A percentile compares a stretch with the other conserved stretches of the same genome.
These are phyloP conservation scores for Rhododendron mucronatum DNA, from an alignment of 148 eudicot genomes.

Conservation along the genomic window DNA sequence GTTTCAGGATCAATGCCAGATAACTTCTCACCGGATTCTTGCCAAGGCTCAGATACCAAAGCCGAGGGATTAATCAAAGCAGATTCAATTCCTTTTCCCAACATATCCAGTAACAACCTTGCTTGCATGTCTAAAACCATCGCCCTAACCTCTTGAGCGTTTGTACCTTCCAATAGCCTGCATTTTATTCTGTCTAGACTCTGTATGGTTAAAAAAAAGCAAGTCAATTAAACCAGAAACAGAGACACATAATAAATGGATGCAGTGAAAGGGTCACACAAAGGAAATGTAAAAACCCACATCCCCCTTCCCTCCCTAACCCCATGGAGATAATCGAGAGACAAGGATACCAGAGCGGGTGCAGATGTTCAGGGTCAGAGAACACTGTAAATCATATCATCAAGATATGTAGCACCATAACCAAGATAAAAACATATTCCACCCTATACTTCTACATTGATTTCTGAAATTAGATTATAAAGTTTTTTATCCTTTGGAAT, in stretches of 20 bases:
- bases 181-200: constrained; percentile 96
- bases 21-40: constrained; percentile 72
- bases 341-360: not conserved
- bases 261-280: not conserved
- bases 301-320: not conserved
- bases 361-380: constrained; percentile 8
- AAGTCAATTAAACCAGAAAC: constrained; percentile 5
- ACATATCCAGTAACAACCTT: constrained; percentile 92
- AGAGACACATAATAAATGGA: not conserved
- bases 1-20: constrained; percentile 69
- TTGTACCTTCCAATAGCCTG: constrained; percentile 93
- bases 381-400: not conserved
- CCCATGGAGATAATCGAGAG: constrained; percentile 1
- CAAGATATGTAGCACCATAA: not conserved
- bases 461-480: not conserved
- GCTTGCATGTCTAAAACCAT: constrained; percentile 99
- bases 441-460: not conserved
- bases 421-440: not conserved
- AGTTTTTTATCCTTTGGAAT: not conserved
- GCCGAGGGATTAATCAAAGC: constrained; percentile 86
- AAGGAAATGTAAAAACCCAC: no score
- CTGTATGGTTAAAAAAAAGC: constrained; percentile 31
- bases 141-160: constrained; percentile 97
- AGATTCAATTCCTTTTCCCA: constrained; percentile 96
- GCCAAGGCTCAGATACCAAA: constrained; percentile 91